Percentiles rank a stretch among this genome's conserved stretches.
Conservation (phyloP, 1,284 basidiomycete species). For the Earliella scabrosa region DNA sequence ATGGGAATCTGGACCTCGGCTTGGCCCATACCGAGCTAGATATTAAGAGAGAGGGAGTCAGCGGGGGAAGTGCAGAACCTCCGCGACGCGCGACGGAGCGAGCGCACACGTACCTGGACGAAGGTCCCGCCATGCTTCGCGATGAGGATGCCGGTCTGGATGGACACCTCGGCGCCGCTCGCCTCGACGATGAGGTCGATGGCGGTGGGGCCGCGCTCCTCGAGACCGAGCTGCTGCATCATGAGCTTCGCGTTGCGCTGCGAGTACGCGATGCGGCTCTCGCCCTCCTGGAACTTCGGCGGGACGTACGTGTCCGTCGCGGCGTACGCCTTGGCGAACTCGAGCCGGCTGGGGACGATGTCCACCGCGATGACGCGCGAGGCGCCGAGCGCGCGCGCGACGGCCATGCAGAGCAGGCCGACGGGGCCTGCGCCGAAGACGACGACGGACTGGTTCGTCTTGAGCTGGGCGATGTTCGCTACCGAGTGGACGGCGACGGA, state of each 20-base stretch:
- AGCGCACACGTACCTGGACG: constrained; percentile 65
- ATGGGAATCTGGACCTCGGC: constrained; percentile 68
- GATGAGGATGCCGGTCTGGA: constrained; percentile 82
- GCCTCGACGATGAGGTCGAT: constrained; percentile 84
- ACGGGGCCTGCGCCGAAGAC: constrained; percentile 94
- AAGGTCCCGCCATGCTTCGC: constrained; percentile 76
- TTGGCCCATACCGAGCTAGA: constrained; percentile 76
- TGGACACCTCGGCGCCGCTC: constrained; percentile 87
- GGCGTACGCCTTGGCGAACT: constrained; percentile 89
- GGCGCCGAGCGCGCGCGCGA: constrained; percentile 89
- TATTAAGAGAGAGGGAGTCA: not conserved
- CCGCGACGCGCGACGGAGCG: no score
- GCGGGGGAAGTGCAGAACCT: no score
- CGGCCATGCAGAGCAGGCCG: constrained; percentile 91
- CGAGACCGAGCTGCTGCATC: constrained; percentile 60
- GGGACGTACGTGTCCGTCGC: constrained; percentile 86
- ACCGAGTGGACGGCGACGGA: constrained; percentile 92
- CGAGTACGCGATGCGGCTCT: constrained; percentile 72
- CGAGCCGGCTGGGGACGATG: constrained; percentile 80
- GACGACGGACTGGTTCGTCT: constrained; percentile 73
- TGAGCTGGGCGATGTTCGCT: constrained; percentile 75
- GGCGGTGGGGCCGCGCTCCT: constrained; percentile 58
- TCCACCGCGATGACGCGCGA: constrained; percentile 84
- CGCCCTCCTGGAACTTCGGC: constrained; percentile 62
- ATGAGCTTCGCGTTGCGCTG: constrained; percentile 65